Conservation (phyloP, 176 grass and related monocot species). For the Oryza rufipogon region DNA sequence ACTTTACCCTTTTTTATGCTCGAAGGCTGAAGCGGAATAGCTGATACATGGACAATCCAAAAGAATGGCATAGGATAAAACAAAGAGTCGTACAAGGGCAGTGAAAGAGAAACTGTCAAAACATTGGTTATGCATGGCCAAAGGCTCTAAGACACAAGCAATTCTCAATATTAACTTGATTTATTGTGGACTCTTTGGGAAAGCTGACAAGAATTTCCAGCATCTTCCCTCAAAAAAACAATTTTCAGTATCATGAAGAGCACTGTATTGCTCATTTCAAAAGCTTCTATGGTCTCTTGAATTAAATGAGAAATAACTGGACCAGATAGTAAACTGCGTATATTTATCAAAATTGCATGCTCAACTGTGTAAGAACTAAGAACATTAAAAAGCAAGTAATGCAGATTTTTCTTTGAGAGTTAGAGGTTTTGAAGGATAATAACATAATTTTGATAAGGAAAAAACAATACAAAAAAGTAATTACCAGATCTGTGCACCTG, state of each 20-base stretch:
- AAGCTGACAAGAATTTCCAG: background rate
- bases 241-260: background rate
- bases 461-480: conserved; percentile 3
- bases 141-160: background rate
- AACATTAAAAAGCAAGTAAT: background rate
- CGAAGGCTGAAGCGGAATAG: background rate
- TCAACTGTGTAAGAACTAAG: background rate
- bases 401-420: background rate
- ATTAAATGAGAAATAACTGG: background rate
- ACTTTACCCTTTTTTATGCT: background rate
- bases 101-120: background rate
- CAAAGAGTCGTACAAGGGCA: background rate
- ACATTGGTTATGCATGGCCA: background rate
- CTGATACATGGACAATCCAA: background rate
- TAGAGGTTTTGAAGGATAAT: background rate
- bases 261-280: background rate
- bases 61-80: background rate
- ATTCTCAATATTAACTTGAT: background rate
- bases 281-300: background rate
- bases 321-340: background rate
- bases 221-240: background rate
- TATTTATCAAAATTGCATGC: background rate
- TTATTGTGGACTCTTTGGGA: background rate
- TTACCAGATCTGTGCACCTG: conserved; percentile 55
- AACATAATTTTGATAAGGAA: background rate